Base-by-base conservation (phyloP, 1,139 yeast species). In the Suhomyces bribrorum region DNA sequence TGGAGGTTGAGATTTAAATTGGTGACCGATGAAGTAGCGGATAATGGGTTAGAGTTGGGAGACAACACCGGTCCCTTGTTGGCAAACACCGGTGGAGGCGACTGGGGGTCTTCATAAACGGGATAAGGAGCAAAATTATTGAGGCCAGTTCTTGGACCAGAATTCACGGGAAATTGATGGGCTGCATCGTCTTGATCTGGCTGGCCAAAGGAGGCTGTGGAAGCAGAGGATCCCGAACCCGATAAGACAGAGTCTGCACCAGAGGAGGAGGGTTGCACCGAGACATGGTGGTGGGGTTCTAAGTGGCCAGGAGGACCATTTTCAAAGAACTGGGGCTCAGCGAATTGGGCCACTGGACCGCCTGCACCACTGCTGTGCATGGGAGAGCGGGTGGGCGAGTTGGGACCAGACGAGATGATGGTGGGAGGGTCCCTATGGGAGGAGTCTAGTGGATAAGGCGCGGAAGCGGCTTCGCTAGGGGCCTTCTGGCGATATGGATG, bases 21-120 rank as follows among this genome's bases (percentile, higher is more conserved):
- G 15, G 73, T 64, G 2, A 68, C 64, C 5, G 73, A 67, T 1
- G 74, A 67, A 5, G 69, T 59, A 8, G 71, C 61, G 29, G 72
- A 65, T 26, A 64, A 47, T 2, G 70, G 59, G 38, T 57, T 56
- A 12, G 66, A 58, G 14, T 59, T 54, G 5, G 72, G 71, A 3
- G 68, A 62, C 7, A 38, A 12, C 14, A 41, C 30, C n/a, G 36
- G 34, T 28, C 35, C 42, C 15, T 35, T 36, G 14, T 32, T 17
- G 5, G 51, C 40, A 32, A 50, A 48, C 17, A 43, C 46, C 2
- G 54, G 53, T 2, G 56, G 52, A 3, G 55, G 53, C 2, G 23
- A 20, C 11, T 20, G 23, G 32, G 12, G 37, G 4, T 44, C 34
- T 9, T 40, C 46, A 26, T 44, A 44, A 12, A 35, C 34, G 16